These are phyloP conservation scores for Penicillium lagena DNA, from an alignment of 495 filamentous ascomycete species.

Conservation along the genomic window DNA sequence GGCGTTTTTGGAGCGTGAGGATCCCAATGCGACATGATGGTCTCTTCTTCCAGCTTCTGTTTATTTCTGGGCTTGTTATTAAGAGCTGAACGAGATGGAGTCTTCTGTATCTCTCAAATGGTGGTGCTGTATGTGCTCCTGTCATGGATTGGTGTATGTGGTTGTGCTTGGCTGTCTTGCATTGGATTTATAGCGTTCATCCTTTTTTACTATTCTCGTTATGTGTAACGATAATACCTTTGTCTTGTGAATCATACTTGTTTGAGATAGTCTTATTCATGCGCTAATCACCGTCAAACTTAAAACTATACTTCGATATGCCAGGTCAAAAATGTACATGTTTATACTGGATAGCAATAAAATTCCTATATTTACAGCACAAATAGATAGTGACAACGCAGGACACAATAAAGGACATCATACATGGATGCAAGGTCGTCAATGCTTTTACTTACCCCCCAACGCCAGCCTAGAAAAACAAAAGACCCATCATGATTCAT, in stretches of 20 bases:
- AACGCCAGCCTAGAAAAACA: background rate
- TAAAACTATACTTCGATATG: background rate
- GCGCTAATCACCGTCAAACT: background rate
- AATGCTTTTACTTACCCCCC: too few species aligned
- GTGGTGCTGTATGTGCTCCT: background rate
- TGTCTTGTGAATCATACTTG: too few species aligned
- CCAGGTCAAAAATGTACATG: too few species aligned
- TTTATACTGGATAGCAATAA: too few species aligned
- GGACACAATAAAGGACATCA: too few species aligned
- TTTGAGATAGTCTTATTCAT: too few species aligned
- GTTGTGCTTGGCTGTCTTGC: slow-evolving; percentile 1
- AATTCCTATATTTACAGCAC: too few species aligned
- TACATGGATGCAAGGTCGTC: too few species aligned
- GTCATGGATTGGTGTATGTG: background rate
- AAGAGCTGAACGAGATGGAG: too few species aligned
- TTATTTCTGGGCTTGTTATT: background rate
- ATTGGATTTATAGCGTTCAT: slow-evolving; percentile 1
- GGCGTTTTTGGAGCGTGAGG: slow-evolving; percentile 78
- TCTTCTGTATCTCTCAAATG: too few species aligned
- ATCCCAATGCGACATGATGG: slow-evolving; percentile 25
- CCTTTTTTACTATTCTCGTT: background rate
- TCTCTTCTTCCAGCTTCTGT: background rate
- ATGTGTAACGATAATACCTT: slow-evolving; percentile 1
- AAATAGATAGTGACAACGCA: too few species aligned
- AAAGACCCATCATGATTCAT: slow-evolving; percentile 1